These are phyloP conservation scores for Raphanus hybrid DNA, from an alignment of 441 rosid species.

Conservation along the genomic window DNA sequence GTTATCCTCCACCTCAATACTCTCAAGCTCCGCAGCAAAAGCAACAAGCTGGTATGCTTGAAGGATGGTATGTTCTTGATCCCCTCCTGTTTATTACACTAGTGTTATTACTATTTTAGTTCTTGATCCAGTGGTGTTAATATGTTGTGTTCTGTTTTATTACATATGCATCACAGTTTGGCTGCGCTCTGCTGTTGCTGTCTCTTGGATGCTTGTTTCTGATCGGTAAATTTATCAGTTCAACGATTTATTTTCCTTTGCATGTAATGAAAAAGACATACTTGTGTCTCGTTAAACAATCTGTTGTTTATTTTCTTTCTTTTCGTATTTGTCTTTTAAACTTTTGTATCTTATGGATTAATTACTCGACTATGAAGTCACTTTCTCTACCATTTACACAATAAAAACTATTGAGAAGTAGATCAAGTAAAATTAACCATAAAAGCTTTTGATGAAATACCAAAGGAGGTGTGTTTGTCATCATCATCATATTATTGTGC, in stretches of 20 bases:
- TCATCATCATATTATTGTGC: constrained; percentile 26
- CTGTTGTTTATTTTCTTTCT: constrained; percentile 16
- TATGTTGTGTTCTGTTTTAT: not conserved
- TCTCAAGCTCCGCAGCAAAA: constrained; percentile 52
- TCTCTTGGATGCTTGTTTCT: constrained; percentile 78
- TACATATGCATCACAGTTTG: constrained; percentile 53
- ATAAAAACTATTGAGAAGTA: not conserved
- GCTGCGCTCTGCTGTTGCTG: constrained; percentile 88
- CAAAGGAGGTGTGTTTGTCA: constrained; percentile 7
- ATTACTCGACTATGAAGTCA: not conserved
- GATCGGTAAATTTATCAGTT: constrained; percentile 17
- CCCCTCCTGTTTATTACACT: not conserved
- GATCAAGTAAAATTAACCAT: not conserved
- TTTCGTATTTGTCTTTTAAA: not conserved
- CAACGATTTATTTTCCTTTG: constrained; percentile 4
- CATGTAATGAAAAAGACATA: constrained; percentile 16
- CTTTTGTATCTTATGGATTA: constrained; percentile 8
- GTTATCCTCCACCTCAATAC: constrained; percentile 56
- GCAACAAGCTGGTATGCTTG: constrained; percentile 57
- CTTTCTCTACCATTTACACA: not conserved
- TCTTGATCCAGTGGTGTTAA: not conserved
- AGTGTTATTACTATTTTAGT: not conserved
- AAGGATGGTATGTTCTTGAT: constrained; percentile 63
- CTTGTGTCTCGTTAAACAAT: constrained; percentile 1
- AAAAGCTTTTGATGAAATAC: constrained; percentile 6